phyloP scores from a whole-genome alignment of 2,329 filamentous ascomycete species.

The Penicillium freii region DNA sequence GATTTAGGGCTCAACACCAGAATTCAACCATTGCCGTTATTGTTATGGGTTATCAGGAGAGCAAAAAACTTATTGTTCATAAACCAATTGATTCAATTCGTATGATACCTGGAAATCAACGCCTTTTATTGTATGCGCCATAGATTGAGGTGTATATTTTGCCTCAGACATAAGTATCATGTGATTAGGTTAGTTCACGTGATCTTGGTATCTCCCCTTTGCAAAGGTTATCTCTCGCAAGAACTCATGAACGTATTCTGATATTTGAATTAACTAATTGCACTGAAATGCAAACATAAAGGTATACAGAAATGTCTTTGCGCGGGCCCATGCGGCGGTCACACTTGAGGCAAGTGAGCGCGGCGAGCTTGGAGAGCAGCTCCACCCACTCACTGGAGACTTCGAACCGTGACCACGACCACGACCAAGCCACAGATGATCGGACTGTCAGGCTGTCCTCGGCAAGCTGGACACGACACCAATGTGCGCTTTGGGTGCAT shows the following conservation, averaged over 20 bases:
- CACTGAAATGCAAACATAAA: slow-evolving; percentile 23
- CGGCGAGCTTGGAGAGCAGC: slow-evolving; percentile 39
- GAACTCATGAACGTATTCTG: neutral
- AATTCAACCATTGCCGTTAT: neutral
- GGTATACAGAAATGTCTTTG: slow-evolving; percentile 35
- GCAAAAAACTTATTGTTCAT: no score
- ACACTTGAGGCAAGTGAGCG: slow-evolving; percentile 43
- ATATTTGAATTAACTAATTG: slow-evolving; percentile 4
- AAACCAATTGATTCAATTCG: neutral
- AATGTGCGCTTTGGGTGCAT: slow-evolving; percentile 56
- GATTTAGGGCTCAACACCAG: neutral
- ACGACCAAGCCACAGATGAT: slow-evolving; percentile 29
- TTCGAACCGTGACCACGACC: slow-evolving; percentile 28
- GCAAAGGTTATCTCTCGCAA: slow-evolving; percentile 1
- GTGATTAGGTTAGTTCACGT: neutral
- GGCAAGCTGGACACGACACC: slow-evolving; percentile 31
- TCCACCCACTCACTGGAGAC: slow-evolving; percentile 34
- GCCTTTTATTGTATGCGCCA: neutral
- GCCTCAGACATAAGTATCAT: neutral
- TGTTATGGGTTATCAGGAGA: neutral
- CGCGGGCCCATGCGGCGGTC: slow-evolving; percentile 41
- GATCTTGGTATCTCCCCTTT: slow-evolving; percentile 3
- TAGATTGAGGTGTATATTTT: neutral
- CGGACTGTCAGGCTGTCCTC: slow-evolving; percentile 26
- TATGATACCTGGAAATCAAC: neutral